Base-by-base conservation (phyloP, 2,329 filamentous ascomycete species). In the Stachybotrys chartarum region DNA sequence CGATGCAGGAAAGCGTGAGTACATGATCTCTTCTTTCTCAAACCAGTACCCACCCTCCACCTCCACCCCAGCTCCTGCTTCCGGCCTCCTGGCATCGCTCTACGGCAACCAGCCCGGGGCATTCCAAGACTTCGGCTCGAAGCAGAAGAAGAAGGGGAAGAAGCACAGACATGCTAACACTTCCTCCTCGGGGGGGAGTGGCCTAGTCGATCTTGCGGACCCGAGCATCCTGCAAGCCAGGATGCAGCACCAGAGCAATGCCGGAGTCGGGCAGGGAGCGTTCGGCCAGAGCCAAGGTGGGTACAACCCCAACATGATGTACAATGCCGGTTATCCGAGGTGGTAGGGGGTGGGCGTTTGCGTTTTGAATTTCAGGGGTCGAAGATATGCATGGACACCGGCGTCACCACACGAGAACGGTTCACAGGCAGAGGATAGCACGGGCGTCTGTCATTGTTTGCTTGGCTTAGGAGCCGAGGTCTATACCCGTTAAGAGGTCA, bases 161-260 rank as follows among this genome's bases (percentile, higher is more conserved):
- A 97, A 97, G 91, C 93, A 97, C 84, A 95, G 92, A 87, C 92
- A 97, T 87, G 93, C 91, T 94, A 96, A 97, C 91, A 97, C 93
- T 93, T 96, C 92, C 90, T 97, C 93, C 86, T 96, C 91, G 86
- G 89, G 89, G 82, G 92, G 91, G 85, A 90, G 91, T 90, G 92
- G 90, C 82, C 86, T 97, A 93, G 92, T 95, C 81, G 92, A 97
- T 95, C 91, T 96, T 92, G 91, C 90, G 83, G 92, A 97, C 91
- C 93, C 93, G 83, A 96, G 91, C 84, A 97, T 97, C 84, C 86
- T 97, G 83, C 92, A 96, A 82, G 91, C 91, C 76, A 90, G 92
- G 83, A 88, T 96, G 83, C 92, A 95, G 77, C 90, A 94, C 79
- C 85, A 88, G 78, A 88, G 85, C 78, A 88, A 85, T 81, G 85